phyloP scores from a whole-genome alignment of 345 rosid species.

The Tarenaya hassleriana region DNA sequence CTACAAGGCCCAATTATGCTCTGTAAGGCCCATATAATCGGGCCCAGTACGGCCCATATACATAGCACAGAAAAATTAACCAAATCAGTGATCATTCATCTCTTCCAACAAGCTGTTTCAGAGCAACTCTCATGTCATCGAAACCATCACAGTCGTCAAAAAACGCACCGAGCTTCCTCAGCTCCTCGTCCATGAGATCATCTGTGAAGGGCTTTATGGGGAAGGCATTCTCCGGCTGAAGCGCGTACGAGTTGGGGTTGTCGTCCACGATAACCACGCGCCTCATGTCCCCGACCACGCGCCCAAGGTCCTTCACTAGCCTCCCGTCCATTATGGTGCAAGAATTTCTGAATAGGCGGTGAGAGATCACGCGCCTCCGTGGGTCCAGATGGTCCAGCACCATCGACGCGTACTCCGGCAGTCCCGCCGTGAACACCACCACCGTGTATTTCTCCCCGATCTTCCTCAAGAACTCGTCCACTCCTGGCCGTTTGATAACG shows the following conservation, averaged over 20 bases:
- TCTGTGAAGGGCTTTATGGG: conserved; percentile 60
- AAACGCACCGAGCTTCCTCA: conserved; percentile 46
- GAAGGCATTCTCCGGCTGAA: conserved; percentile 77
- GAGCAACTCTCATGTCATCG: conserved; percentile 75
- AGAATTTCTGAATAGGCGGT: conserved; percentile 61
- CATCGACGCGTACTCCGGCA: conserved; percentile 64
- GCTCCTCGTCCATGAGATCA: conserved; percentile 48
- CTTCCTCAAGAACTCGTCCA: conserved; percentile 52
- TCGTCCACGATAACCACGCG: conserved; percentile 74
- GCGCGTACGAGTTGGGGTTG: conserved; percentile 60
- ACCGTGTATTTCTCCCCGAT: conserved; percentile 50
- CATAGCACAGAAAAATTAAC: not conserved
- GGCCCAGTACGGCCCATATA: not conserved
- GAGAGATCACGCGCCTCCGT: conserved; percentile 43
- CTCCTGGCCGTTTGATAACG: conserved; percentile 85
- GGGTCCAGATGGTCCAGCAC: conserved; percentile 64
- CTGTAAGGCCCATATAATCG: too few species aligned
- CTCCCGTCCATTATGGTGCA: conserved; percentile 69
- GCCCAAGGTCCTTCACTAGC: conserved; percentile 68
- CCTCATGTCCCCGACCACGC: conserved; percentile 54
- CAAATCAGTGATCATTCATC: conserved; percentile 16
- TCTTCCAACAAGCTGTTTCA: conserved; percentile 35
- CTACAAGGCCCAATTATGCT: too few species aligned
- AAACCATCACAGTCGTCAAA: conserved; percentile 41
- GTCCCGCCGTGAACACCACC: conserved; percentile 87